Evolutionary conservation across 2,329 filamentous ascomycete species (phyloP).

Genomic region (Aurifilum marmelostoma): DNA sequence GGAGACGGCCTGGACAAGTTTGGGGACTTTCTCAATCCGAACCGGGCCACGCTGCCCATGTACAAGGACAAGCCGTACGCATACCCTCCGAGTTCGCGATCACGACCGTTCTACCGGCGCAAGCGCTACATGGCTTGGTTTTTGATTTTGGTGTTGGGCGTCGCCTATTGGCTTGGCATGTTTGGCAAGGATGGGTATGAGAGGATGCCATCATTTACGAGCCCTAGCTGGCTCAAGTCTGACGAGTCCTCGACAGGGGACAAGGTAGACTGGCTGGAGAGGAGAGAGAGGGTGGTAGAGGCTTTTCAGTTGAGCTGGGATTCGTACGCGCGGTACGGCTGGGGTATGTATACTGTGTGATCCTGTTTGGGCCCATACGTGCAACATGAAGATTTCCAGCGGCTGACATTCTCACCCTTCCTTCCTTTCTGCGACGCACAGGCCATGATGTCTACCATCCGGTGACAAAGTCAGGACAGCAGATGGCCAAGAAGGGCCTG

Average conservation of each 20-base stretch:
- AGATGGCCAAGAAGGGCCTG: constrained; percentile 87
- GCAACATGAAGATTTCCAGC: neutral
- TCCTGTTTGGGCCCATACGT: neutral
- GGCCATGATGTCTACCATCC: constrained; percentile 88
- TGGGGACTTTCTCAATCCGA: constrained; percentile 65
- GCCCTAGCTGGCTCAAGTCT: constrained; percentile 62
- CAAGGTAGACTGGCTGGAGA: constrained; percentile 72
- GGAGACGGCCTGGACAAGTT: constrained; percentile 64
- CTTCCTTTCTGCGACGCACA: constrained; percentile 38
- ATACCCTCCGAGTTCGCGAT: constrained; percentile 63
- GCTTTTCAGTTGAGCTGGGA: constrained; percentile 92
- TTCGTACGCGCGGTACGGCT: constrained; percentile 88
- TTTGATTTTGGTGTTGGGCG: constrained; percentile 52
- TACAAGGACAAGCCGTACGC: constrained; percentile 99
- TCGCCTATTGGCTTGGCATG: constrained; percentile 73
- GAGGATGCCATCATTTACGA: constrained; percentile 40
- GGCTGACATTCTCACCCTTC: constrained; percentile 36
- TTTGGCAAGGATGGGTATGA: constrained; percentile 48
- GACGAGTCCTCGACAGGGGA: constrained; percentile 46
- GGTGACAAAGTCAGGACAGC: constrained; percentile 72
- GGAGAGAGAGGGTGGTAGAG: constrained; percentile 81
- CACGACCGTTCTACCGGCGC: constrained; percentile 62
- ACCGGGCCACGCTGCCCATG: constrained; percentile 72
- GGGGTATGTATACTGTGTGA: constrained; percentile 66
- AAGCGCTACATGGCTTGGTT: constrained; percentile 60